phyloP scores from a whole-genome alignment of 805 yeast genomes.

The Brettanomyces sp. region DNA sequence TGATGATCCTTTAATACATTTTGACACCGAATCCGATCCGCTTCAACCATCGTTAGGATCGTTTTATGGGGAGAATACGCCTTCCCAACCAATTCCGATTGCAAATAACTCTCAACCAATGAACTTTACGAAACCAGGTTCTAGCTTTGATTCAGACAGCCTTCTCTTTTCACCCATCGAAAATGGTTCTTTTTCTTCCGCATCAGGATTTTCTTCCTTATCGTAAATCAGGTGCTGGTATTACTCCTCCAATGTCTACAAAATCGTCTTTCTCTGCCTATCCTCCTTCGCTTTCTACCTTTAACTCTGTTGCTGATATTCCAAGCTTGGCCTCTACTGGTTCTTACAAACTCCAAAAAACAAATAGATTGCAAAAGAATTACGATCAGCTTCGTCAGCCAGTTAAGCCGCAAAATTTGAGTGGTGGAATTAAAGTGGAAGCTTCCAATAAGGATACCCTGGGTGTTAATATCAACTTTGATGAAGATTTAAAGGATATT shows the following conservation, averaged over 20 bases:
- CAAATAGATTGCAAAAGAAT: constrained; percentile 3
- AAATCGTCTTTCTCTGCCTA: constrained; percentile 14
- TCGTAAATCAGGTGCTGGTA: background rate
- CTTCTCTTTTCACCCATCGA: background rate
- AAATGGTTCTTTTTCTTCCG: background rate
- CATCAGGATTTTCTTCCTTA: background rate
- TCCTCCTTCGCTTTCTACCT: background rate
- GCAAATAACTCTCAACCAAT: constrained; percentile 6
- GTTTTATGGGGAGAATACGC: background rate
- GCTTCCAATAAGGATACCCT: constrained; percentile 20
- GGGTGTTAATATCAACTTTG: constrained; percentile 24
- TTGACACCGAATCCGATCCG: constrained; percentile 3
- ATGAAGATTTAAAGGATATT: constrained; percentile 19
- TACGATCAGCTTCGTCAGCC: constrained; percentile 5
- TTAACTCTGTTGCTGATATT: too few relatives aligned
- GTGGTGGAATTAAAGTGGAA: constrained; percentile 1
- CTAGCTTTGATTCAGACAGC: background rate
- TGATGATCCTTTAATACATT: constrained; percentile 20
- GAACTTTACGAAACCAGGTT: background rate
- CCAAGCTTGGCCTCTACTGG: too few relatives aligned
- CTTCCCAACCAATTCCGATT: constrained; percentile 15
- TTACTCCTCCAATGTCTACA: constrained; percentile 15
- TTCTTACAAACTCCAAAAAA: background rate
- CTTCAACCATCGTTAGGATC: constrained; percentile 1
- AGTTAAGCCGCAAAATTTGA: constrained; percentile 2